Evolutionary conservation across 176 grass and related monocot species (phyloP), one percentile per base, ranked within the genome.

Genomic region (Elymus sibiricus): DNA sequence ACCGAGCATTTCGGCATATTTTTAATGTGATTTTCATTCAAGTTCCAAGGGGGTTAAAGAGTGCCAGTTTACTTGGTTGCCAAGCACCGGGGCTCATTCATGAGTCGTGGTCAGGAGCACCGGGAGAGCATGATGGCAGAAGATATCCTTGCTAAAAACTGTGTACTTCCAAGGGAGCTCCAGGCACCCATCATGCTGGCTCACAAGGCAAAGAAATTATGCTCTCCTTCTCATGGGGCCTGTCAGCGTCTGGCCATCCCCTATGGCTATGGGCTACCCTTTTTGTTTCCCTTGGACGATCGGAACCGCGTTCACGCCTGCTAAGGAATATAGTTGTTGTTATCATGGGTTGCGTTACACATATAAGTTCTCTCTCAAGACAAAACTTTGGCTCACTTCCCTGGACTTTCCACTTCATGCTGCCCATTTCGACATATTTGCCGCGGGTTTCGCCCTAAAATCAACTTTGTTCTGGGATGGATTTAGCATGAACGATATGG

Each of bases 161-260:
- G 47, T 6, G 6, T 81, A 85, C 63, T 51, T 81, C 90, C 71
- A 85, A 78, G 24, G 7, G 71, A 72, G 82, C 63, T 65, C 79
- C 59, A 19, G 70, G 82, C 53, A 85, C 40, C 21, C 70, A 65
- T 82, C 86, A 78, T 70, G 44, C 61, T 75, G 14, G 62, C 77
- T 77, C 15, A 35, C 58, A 88, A 55, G 77, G 90, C 17, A 88
- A 91, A 32, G 77, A 85, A 82, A 88, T 91, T 80, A 85, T 82
- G 79, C 86, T 44, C 69, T 78, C 70, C 82, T 74, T 74, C 80
- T 43, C 63, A 44, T 27, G 82, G 21, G 63, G 77, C 26, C 32
- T 91, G 77, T 43, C 77, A 85, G 26, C 60, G 16, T 85, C 77
- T 77, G 9, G 21, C 47, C 29, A 32, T 76, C 73, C 10, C 73